phyloP scores from a whole-genome alignment of 345 rosid species.

The Salix dunnii region DNA sequence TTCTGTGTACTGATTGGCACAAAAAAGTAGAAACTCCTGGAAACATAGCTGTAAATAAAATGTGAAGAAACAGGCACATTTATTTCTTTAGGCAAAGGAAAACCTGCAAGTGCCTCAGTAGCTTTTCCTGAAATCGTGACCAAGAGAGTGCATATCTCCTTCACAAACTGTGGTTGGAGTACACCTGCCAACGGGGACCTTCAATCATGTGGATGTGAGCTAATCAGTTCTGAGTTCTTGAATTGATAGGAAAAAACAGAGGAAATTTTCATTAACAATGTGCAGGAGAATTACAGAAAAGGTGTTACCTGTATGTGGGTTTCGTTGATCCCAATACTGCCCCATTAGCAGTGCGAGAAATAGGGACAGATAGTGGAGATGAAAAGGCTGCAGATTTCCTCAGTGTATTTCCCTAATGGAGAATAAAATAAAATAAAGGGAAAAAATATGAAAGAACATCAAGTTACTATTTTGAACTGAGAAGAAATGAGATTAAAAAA shows the following conservation, averaged over 20 bases:
- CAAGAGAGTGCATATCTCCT: conserved; percentile 57
- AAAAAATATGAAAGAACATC: not conserved
- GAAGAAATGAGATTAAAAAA: not conserved
- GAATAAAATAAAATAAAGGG: not conserved
- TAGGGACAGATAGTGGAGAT: conserved; percentile 30
- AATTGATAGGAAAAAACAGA: not conserved
- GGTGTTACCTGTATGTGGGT: conserved; percentile 46
- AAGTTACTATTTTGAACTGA: not conserved
- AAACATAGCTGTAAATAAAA: not conserved
- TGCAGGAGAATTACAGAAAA: not conserved
- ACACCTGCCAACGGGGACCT: conserved; percentile 61
- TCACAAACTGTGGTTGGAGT: conserved; percentile 49
- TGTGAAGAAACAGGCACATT: conserved; percentile 9
- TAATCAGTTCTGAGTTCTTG: conserved; percentile 26
- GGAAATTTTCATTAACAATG: conserved; percentile 9
- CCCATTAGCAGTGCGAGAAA: conserved; percentile 31
- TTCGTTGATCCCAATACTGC: conserved; percentile 35
- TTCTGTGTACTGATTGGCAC: not conserved
- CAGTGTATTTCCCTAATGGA: conserved; percentile 11
- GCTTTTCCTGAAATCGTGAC: conserved; percentile 47
- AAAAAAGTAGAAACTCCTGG: not conserved
- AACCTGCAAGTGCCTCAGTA: conserved; percentile 46
- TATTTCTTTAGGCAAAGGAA: conserved; percentile 12
- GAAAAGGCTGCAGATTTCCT: conserved; percentile 30
- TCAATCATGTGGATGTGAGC: conserved; percentile 16